phyloP scores from a whole-genome alignment of 441 rosid species.

The Syzygium malaccense region DNA sequence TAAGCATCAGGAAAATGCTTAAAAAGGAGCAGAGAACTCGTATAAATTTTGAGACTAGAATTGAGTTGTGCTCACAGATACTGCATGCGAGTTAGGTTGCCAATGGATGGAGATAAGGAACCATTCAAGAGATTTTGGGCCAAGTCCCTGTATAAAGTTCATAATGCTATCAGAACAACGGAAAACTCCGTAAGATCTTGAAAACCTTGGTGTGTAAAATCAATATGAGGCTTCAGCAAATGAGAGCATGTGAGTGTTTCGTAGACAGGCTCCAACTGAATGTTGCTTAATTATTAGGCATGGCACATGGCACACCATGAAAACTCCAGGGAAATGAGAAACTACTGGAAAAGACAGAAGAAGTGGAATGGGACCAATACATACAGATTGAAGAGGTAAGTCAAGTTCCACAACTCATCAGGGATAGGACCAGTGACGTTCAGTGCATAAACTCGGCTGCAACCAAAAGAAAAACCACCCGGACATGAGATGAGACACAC shows the following conservation, averaged over 20 bases:
- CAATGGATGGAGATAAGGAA: conserved; percentile 36
- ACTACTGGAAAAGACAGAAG: background rate
- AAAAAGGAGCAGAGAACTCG: background rate
- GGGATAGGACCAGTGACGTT: conserved; percentile 40
- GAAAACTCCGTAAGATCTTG: background rate
- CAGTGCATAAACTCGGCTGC: conserved; percentile 35
- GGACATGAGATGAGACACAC: background rate
- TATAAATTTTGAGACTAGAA: background rate
- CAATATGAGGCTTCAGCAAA: background rate
- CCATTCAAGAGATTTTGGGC: conserved; percentile 41
- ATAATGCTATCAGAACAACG: background rate
- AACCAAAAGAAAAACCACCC: background rate
- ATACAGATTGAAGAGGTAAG: conserved; percentile 45
- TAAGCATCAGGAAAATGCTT: background rate
- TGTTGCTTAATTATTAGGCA: background rate
- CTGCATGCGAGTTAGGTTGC: conserved; percentile 24
- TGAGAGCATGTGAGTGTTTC: background rate
- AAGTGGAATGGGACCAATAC: background rate
- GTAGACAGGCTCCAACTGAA: background rate
- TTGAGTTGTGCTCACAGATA: conserved; percentile 8
- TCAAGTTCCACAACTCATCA: conserved; percentile 51
- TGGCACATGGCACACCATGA: background rate
- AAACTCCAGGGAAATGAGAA: background rate
- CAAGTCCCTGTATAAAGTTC: conserved; percentile 26
- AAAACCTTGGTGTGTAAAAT: background rate